phyloP scores from a whole-genome alignment of 225 moss, liverwort and hornwort species.

The Lunularia cruciata region DNA sequence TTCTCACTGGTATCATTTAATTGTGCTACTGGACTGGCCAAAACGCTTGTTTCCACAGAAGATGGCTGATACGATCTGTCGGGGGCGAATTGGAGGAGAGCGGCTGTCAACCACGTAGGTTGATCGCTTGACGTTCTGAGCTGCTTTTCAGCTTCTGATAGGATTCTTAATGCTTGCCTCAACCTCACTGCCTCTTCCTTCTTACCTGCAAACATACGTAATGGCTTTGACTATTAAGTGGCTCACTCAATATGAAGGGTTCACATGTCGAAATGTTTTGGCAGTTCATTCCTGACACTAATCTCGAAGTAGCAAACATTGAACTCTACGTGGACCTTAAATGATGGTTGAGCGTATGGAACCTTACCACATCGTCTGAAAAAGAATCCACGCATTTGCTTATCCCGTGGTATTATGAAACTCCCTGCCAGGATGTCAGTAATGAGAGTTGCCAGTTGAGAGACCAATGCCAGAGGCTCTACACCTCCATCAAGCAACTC shows the following conservation, averaged over 20 bases:
- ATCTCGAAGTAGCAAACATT: not conserved
- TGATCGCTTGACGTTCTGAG: constrained; percentile 66
- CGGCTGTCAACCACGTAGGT: constrained; percentile 83
- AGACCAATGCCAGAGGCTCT: constrained; percentile 75
- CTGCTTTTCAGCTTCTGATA: constrained; percentile 89
- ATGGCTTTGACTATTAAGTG: not conserved
- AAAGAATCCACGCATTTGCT: constrained; percentile 66
- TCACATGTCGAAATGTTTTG: not conserved
- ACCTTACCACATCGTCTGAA: constrained; percentile 67
- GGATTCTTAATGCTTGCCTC: constrained; percentile 70
- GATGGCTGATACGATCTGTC: constrained; percentile 86
- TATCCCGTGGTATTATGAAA: constrained; percentile 52
- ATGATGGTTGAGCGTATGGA: too few species aligned
- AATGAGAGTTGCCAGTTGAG: constrained; percentile 89
- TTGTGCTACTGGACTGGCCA: constrained; percentile 53
- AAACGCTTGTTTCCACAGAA: constrained; percentile 52
- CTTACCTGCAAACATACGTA: constrained; percentile 40
- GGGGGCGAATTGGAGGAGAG: constrained; percentile 86
- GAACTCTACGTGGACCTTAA: not conserved
- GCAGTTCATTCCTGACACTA: not conserved
- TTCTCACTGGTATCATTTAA: constrained; percentile 42
- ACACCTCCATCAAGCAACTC: constrained; percentile 77
- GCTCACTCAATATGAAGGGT: too few species aligned
- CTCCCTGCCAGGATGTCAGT: constrained; percentile 83
- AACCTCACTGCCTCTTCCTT: constrained; percentile 82